Evolutionary conservation across 2,329 filamentous ascomycete genomes (phyloP), one percentile per base, ranked within the genome.

Genomic region (Neofusicoccum laricinum): DNA sequence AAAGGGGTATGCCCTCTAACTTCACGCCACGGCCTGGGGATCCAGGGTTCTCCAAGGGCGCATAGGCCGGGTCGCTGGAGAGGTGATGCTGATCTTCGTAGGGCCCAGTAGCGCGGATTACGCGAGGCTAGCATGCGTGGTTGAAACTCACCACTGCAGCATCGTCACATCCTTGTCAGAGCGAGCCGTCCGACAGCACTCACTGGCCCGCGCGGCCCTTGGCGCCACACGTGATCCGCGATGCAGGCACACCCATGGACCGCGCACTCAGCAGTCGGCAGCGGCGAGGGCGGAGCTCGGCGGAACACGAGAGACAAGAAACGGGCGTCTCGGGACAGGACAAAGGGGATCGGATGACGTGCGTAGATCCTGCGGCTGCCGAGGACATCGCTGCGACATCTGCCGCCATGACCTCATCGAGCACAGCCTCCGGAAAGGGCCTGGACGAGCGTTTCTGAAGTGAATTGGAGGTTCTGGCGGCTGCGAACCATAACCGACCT

Each of bases 91-190:
- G 55, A 59, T 59, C 55, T 34, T 46, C 41, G 55, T 21, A 48
- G 30, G 46, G 61, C 48, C 61, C 61, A n/a, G 40, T 46, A 46
- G 61, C 19, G 61, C 30, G 38, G 36, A n/a, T 51, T 45, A 45
- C 15, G 59, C 59, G 59, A 63, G 59, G 48, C 59, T 53, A 43
- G 59, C 38, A 50, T 61, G 59, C 46, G 25, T 21, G 40, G 61
- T 43, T 53, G 61, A 63, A 63, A 55, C 38, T 55, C 61, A 53
- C 61, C 40, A 51, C 40, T 53, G 61, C 61, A 53, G 61, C 48
- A 25, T n/a, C 12, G 40, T 63, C 61, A 55, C 48, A 38, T 46
- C 61, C 61, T 45, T 53, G 61, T 63, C 50, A 53, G 49, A 63
- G 40, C 32, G 40, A 11, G 14, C 46, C 48, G 48, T 63, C 49